These are phyloP conservation scores for Xylaria intraflava DNA, from an alignment of 495 filamentous ascomycete species.

Conservation along the genomic window DNA sequence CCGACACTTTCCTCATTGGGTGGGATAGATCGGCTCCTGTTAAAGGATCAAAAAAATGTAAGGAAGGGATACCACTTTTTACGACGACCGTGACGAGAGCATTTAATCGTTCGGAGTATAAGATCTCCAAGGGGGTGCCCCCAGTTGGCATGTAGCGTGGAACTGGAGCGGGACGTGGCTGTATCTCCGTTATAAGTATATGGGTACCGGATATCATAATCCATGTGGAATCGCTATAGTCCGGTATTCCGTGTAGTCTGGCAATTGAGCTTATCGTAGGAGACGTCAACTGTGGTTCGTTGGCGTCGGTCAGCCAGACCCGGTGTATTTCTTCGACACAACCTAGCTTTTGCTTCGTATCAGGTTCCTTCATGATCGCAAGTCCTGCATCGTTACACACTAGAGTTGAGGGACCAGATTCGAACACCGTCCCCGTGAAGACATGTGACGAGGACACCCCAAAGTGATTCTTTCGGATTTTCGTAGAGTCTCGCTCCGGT, in stretches of 20 bases:
- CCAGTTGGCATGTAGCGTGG: constrained; percentile 43
- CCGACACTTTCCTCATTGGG: constrained; percentile 27
- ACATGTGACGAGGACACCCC: constrained; percentile 15
- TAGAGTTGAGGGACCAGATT: constrained; percentile 12
- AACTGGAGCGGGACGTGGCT: constrained; percentile 40
- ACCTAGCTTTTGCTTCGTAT: not conserved
- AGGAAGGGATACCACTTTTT: constrained; percentile 27
- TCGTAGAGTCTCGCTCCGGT: not conserved
- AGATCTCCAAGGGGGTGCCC: constrained; percentile 46
- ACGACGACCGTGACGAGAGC: constrained; percentile 48
- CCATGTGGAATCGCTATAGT: constrained; percentile 22
- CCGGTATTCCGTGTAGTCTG: constrained; percentile 18
- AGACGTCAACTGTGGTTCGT: constrained; percentile 22
- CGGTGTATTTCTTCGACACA: constrained; percentile 20
- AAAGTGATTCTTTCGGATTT: constrained; percentile 10
- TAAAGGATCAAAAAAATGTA: constrained; percentile 43
- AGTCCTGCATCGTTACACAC: constrained; percentile 24
- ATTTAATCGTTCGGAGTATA: constrained; percentile 46
- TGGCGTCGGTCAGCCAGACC: constrained; percentile 37
- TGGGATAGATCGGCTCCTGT: constrained; percentile 40
- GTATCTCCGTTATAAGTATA: constrained; percentile 45
- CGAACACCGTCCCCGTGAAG: constrained; percentile 12
- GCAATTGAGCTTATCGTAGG: constrained; percentile 29
- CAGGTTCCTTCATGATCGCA: constrained; percentile 15
- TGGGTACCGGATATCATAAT: constrained; percentile 38